Conservation (phyloP, 169 alveolate species). For the Cryptosporidium baileyi region DNA sequence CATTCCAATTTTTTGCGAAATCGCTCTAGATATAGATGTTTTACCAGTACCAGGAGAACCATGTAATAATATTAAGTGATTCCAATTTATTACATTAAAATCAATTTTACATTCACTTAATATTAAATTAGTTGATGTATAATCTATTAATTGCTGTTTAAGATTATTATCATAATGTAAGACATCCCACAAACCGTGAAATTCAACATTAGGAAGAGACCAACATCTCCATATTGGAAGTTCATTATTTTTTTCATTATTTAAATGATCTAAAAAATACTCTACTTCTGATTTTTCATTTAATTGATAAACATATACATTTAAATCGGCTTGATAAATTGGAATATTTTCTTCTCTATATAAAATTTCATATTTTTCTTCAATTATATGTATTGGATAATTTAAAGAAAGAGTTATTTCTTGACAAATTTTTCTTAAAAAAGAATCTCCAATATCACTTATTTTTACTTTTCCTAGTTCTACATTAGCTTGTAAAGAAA, state of each 20-base stretch:
- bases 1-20: slow-evolving; percentile 70
- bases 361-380: neutral
- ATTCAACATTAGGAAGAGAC: slow-evolving; percentile 77
- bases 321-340: slow-evolving; percentile 36
- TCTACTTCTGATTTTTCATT: slow-evolving; percentile 25
- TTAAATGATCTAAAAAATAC: slow-evolving; percentile 12
- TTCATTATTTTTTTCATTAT: slow-evolving; percentile 12
- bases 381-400: slow-evolving; percentile 11
- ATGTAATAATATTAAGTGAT: slow-evolving; percentile 78
- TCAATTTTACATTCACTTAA: slow-evolving; percentile 77
- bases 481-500: slow-evolving; percentile 55
- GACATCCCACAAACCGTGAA: slow-evolving; percentile 82
- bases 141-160: slow-evolving; percentile 78
- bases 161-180: slow-evolving; percentile 76
- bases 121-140: slow-evolving; percentile 76
- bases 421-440: slow-evolving; percentile 43
- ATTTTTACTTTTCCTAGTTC: slow-evolving; percentile 36
- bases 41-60: slow-evolving; percentile 84
- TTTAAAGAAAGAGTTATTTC: slow-evolving; percentile 52
- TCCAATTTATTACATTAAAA: slow-evolving; percentile 78
- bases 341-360: neutral
- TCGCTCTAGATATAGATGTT: slow-evolving; percentile 70
- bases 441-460: slow-evolving; percentile 36
- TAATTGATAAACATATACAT: slow-evolving; percentile 32
- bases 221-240: slow-evolving; percentile 76